phyloP scores from a whole-genome alignment of 169 alveolate genomes.

The Plasmodium sp. region DNA sequence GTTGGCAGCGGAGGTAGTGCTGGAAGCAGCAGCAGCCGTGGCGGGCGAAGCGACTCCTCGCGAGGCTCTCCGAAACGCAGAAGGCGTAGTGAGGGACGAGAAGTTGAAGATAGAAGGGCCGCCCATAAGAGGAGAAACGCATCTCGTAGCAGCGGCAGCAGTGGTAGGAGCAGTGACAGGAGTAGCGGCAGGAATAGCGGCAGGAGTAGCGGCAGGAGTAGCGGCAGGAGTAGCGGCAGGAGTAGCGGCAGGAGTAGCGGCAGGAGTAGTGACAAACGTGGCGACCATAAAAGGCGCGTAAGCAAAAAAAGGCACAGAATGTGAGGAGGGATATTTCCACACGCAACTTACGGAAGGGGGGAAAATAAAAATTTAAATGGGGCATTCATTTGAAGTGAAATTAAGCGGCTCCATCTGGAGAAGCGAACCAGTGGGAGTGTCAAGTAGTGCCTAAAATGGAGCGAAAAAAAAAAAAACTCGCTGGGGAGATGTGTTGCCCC shows the following conservation, averaged over 20 bases:
- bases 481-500: background rate
- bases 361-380: background rate
- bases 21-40: background rate
- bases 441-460: background rate
- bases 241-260: constrained; percentile 12
- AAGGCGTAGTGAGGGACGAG: background rate
- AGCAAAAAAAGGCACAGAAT: background rate
- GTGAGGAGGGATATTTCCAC: background rate
- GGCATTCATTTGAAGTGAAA: background rate
- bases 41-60: background rate
- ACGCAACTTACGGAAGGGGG: background rate
- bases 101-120: background rate
- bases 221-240: background rate
- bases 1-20: background rate
- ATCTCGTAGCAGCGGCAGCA: background rate
- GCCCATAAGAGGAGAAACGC: background rate
- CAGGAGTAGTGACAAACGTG: background rate
- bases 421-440: background rate
- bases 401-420: background rate
- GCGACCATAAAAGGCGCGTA: background rate
- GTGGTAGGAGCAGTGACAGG: background rate
- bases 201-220: background rate
- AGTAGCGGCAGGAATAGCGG: background rate
- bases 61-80: background rate
- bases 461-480: background rate